Evolutionary conservation across 768 basidiomycete species (phyloP), one percentile per base, ranked within the genome.

Genomic region (Epithele typhae): DNA sequence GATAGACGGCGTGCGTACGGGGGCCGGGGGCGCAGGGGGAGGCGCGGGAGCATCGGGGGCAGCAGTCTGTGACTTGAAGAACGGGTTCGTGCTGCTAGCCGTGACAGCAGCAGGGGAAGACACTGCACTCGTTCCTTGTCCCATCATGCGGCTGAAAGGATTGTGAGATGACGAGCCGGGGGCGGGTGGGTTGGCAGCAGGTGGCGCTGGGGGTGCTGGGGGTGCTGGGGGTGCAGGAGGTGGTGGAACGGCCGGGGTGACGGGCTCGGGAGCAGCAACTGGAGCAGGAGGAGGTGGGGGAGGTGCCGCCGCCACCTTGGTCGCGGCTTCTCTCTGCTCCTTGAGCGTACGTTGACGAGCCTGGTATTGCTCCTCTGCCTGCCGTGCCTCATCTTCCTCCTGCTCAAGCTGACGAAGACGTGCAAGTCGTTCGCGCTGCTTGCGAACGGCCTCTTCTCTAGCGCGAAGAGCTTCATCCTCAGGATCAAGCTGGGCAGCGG

Each of bases 71-170:
- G 65, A 33, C 43, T 75, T 75, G 68, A 81, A 81, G 70, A 85
- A 96, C 0, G 93, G 92, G 57, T 95, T 95, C 22, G 76, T 80
- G 40, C 72, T 69, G 36, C 74, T 79, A 8, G 68, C 73, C 32
- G 66, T 64, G 48, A 62, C 39, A 14, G 68, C 44, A 0, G 68
- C 48, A 14, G 74, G 55, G 1, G 74, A 48, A 5, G 69, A 36
- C 10, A 69, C 51, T 22, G 70, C 40, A 17, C 59, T 57, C 4
- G 68, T 66, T 10, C 71, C 75, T 40, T 76, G 74, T 47, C 76
- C 75, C 53, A 79, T 74, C 34, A 91, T 56, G 11, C 78, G 76
- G 64, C 79, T 87, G 64, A 94, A 94, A 0, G 92, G 92, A 63
- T 93, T 93, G 8, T 79, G 89, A 42, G 71, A 74, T 4, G 79